A percentile compares a stretch with the other conserved stretches of the same genome.
Conservation (phyloP, 176 grass and related monocot species). For the Typha latifolia region DNA sequence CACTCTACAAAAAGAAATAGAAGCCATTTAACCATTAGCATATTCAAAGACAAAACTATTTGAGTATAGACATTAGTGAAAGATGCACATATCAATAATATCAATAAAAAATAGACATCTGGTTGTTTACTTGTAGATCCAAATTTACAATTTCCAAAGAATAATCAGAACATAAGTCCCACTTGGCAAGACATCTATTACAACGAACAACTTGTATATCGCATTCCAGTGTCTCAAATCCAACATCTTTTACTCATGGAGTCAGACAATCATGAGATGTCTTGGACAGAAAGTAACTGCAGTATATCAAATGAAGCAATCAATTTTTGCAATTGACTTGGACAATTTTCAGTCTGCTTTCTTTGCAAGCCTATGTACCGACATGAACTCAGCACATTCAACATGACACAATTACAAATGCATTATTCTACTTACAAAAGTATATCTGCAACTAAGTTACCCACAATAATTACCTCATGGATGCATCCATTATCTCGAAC, state of each 20-base stretch:
- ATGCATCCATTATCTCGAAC: constrained; percentile 48
- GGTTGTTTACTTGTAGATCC: background rate
- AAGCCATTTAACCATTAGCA: constrained; percentile 1
- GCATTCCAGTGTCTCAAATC: background rate
- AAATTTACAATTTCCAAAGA: background rate
- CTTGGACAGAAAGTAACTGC: background rate
- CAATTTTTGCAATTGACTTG: no score
- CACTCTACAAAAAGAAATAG: constrained; percentile 36
- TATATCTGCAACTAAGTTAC: constrained; percentile 1
- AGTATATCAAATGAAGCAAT: background rate
- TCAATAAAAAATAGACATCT: background rate
- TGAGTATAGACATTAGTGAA: constrained; percentile 1
- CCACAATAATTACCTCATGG: constrained; percentile 44
- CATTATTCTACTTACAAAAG: background rate
- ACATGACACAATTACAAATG: background rate
- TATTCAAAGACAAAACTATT: background rate
- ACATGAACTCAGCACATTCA: background rate
- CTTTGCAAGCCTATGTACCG: background rate
- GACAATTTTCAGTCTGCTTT: background rate
- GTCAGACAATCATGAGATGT: background rate
- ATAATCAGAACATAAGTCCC: background rate
- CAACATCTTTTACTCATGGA: background rate
- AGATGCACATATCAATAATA: constrained; percentile 7
- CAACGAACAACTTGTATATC: background rate
- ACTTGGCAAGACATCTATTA: background rate